Percentiles rank a stretch among this genome's conserved stretches.
Conservation (phyloP, 345 rosid genomes). For the Citrus australasica region DNA sequence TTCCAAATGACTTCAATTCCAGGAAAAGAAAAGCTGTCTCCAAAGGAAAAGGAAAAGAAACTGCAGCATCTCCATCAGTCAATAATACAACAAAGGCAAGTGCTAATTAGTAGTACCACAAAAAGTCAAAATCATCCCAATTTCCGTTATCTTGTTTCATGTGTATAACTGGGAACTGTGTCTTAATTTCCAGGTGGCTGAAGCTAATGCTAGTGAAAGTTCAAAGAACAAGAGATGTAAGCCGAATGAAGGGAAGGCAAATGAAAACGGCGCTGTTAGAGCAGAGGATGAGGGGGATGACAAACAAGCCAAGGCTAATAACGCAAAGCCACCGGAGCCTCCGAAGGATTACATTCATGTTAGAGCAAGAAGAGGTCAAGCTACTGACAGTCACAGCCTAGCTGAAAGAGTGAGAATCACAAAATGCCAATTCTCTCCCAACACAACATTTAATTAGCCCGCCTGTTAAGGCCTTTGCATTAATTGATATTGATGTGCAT, state of each 20-base stretch:
- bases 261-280: constrained; percentile 21
- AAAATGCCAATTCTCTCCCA: background rate
- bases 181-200: constrained; percentile 26
- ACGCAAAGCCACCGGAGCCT: constrained; percentile 40
- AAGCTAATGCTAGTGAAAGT: constrained; percentile 28
- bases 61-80: constrained; percentile 23
- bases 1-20: constrained; percentile 38
- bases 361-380: constrained; percentile 91
- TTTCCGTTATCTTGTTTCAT: background rate
- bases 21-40: constrained; percentile 61
- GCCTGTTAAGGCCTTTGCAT: background rate
- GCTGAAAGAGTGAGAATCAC: constrained; percentile 78
- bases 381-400: constrained; percentile 93
- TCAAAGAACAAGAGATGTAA: constrained; percentile 42
- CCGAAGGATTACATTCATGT: constrained; percentile 83
- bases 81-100: constrained; percentile 7
- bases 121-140: background rate
- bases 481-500: background rate
- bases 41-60: constrained; percentile 42
- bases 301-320: constrained; percentile 10
- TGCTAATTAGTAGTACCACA: background rate
- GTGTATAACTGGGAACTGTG: background rate
- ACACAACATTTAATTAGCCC: background rate
- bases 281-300: constrained; percentile 38
- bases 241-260: constrained; percentile 27